These are phyloP conservation scores for Odontarrhena argentea DNA, from an alignment of 345 rosid genomes.

Conservation along the genomic window DNA sequence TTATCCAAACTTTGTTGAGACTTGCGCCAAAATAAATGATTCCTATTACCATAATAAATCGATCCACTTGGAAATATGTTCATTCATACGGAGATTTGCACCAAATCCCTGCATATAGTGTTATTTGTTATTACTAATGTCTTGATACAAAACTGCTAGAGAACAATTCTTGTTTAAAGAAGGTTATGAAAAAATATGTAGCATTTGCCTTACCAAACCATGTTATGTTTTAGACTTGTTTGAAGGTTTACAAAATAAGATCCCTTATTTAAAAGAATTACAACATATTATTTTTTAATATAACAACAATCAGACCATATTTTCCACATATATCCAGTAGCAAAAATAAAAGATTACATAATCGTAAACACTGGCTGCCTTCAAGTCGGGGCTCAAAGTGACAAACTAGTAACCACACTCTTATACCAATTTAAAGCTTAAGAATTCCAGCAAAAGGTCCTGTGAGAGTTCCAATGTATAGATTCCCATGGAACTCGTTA, in stretches of 20 bases:
- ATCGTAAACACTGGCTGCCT: neutral
- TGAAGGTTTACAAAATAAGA: neutral
- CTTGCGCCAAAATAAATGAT: too few relatives aligned
- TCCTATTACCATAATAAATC: too few relatives aligned
- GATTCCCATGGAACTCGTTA: slow-evolving; percentile 32
- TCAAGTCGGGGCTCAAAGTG: neutral
- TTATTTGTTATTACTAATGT: too few relatives aligned
- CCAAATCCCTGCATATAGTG: too few relatives aligned
- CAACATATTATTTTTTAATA: neutral
- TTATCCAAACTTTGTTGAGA: too few relatives aligned
- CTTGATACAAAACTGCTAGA: too few relatives aligned
- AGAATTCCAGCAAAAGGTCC: slow-evolving; percentile 43
- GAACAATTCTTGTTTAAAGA: too few relatives aligned
- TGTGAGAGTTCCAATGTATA: slow-evolving; percentile 36
- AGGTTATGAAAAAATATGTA: too few relatives aligned
- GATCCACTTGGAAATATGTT: too few relatives aligned
- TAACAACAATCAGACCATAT: neutral
- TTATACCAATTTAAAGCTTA: slow-evolving; percentile 31
- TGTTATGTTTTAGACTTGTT: neutral
- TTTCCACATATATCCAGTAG: neutral
- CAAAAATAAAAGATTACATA: neutral
- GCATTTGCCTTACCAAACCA: neutral
- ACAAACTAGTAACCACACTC: slow-evolving; percentile 8
- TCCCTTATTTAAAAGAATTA: neutral
- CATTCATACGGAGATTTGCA: too few relatives aligned